A percentile compares a stretch with the other conserved stretches of the same genome.
These are phyloP conservation scores for Wickerhamiella spandovensis DNA, from an alignment of 805 yeast species.

Conservation along the genomic window DNA sequence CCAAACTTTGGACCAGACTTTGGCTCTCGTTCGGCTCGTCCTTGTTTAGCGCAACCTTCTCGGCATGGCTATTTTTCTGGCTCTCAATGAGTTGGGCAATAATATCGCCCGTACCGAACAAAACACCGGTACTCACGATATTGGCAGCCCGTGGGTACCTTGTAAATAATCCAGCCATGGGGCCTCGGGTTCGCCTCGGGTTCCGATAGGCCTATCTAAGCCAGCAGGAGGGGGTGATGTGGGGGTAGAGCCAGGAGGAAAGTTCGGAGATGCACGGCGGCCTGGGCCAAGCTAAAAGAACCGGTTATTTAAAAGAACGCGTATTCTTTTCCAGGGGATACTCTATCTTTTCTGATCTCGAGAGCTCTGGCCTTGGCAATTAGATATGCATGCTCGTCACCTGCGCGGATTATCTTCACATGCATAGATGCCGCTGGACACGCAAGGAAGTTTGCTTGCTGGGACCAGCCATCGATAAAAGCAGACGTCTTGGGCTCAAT, in stretches of 20 bases:
- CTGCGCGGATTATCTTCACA: background rate
- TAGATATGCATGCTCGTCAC: background rate
- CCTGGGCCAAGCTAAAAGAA: too few species aligned
- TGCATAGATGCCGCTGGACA: background rate
- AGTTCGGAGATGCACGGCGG: too few species aligned
- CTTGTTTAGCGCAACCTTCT: constrained; percentile 32
- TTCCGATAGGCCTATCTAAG: background rate
- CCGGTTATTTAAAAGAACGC: too few species aligned
- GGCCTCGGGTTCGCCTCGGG: too few species aligned
- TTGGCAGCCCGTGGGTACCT: background rate
- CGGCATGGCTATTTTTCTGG: constrained; percentile 31
- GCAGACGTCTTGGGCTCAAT: background rate
- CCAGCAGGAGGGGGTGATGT: background rate
- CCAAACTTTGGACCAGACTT: too few species aligned
- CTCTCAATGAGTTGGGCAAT: constrained; percentile 50
- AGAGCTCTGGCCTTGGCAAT: background rate
- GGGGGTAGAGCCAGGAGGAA: background rate
- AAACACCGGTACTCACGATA: constrained; percentile 5
- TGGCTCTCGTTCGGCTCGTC: background rate
- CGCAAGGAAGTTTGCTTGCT: background rate
- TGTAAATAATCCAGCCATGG: background rate
- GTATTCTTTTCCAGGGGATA: too few species aligned
- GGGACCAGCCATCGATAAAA: background rate
- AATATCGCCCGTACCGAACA: constrained; percentile 65
- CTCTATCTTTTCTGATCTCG: background rate